phyloP scores from a whole-genome alignment of 495 filamentous ascomycete genomes.

The Astrothelium macrocarpum region DNA sequence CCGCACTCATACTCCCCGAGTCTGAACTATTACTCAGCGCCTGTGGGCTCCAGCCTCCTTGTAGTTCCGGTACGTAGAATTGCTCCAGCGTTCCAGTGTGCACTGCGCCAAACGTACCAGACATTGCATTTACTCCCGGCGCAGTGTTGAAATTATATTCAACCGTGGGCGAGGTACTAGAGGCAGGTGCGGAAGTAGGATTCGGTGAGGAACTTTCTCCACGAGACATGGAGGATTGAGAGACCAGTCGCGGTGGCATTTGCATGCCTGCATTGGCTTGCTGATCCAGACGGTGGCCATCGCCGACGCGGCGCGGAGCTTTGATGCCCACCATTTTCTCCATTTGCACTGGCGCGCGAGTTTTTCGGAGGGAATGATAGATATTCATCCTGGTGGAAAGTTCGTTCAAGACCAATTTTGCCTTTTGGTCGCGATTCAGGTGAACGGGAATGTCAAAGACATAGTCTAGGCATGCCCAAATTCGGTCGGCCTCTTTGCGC shows the following conservation, averaged over 20 bases:
- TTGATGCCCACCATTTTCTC: conserved; percentile 14
- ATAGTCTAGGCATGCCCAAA: conserved; percentile 63
- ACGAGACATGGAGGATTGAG: background rate
- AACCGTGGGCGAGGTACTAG: background rate
- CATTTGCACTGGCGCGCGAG: conserved; percentile 30
- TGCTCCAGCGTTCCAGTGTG: conserved; percentile 5
- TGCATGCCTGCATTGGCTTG: background rate
- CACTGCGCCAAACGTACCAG: background rate
- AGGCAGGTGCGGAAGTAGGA: background rate
- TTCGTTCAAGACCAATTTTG: conserved; percentile 33
- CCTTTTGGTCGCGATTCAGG: conserved; percentile 34
- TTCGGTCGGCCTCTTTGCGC: conserved; percentile 46
- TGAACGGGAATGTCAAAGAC: conserved; percentile 52
- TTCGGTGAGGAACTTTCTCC: conserved; percentile 1
- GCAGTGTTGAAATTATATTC: conserved; percentile 3
- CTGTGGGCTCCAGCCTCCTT: conserved; percentile 9
- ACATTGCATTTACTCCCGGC: background rate
- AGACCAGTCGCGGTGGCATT: background rate
- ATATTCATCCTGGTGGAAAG: conserved; percentile 31
- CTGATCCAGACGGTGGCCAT: conserved; percentile 5
- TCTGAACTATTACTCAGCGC: background rate
- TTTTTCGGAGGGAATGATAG: conserved; percentile 32
- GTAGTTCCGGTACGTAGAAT: background rate
- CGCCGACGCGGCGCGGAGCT: background rate
- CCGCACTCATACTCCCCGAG: background rate